A percentile compares a stretch with the other conserved stretches of the same genome.
phyloP scores from a whole-genome alignment of 768 basidiomycete genomes.

The Boletus sensibilis region DNA sequence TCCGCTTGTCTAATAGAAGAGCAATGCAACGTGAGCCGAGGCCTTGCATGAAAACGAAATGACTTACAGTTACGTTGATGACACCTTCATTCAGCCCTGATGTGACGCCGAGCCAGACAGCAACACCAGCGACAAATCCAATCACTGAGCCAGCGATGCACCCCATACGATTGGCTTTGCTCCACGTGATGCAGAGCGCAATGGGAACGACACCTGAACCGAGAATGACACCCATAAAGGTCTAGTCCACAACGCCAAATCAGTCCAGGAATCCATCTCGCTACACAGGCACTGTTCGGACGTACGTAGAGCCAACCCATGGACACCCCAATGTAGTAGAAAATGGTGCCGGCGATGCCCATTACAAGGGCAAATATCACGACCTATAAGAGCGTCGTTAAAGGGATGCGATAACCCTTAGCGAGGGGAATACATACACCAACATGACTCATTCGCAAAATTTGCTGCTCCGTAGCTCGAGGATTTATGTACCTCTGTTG shows the following conservation, averaged over 20 bases:
- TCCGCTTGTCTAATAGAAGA: conserved; percentile 42
- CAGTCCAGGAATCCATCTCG: background rate
- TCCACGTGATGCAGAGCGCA: conserved; percentile 83
- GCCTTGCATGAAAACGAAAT: background rate
- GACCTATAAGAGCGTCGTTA: conserved; percentile 42
- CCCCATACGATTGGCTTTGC: conserved; percentile 80
- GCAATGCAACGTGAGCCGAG: background rate
- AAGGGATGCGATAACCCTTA: background rate
- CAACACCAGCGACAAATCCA: conserved; percentile 69
- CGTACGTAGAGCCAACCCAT: conserved; percentile 92
- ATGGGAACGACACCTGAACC: conserved; percentile 87
- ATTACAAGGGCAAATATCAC: conserved; percentile 71
- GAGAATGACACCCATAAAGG: conserved; percentile 85
- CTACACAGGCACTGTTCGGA: conserved; percentile 9
- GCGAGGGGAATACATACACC: conserved; percentile 43
- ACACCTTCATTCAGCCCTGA: conserved; percentile 63
- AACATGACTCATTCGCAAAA: conserved; percentile 64
- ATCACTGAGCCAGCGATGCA: conserved; percentile 70
- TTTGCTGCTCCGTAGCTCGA: conserved; percentile 69
- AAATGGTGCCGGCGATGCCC: conserved; percentile 80
- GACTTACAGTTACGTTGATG: conserved; percentile 64
- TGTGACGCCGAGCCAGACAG: conserved; percentile 86
- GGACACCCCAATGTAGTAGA: conserved; percentile 87
- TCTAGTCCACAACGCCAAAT: conserved; percentile 39
- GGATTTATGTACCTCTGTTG: conserved; percentile 76